phyloP scores from a whole-genome alignment of 192 early-diverging fungal genomes.

The Coemansia interrupta region DNA sequence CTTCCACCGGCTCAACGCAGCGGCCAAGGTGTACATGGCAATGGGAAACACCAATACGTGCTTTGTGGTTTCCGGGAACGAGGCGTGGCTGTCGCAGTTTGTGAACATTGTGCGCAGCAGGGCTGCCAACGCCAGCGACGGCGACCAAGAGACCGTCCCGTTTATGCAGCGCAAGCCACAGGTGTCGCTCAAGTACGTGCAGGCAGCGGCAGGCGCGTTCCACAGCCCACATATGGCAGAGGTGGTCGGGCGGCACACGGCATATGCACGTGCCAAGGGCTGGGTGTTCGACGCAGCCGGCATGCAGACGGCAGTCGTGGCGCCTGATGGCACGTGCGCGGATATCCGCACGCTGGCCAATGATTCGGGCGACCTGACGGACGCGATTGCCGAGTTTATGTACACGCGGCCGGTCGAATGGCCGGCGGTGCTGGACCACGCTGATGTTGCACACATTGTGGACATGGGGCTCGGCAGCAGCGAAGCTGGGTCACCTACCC shows the following conservation, averaged over 20 bases:
- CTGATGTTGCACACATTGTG: conserved; percentile 66
- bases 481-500: background rate
- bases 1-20: conserved; percentile 54
- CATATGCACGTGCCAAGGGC: conserved; percentile 64
- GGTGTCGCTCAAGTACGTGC: conserved; percentile 76
- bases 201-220: conserved; percentile 72
- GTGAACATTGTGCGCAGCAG: conserved; percentile 74
- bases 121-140: conserved; percentile 61
- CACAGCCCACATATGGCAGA: conserved; percentile 72
- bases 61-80: conserved; percentile 76
- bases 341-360: conserved; percentile 10
- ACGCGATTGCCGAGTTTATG: conserved; percentile 22
- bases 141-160: conserved; percentile 82
- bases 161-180: conserved; percentile 78
- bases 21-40: conserved; percentile 63
- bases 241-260: conserved; percentile 57
- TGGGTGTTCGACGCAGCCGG: conserved; percentile 58
- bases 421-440: conserved; percentile 22
- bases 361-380: conserved; percentile 10
- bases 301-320: conserved; percentile 64
- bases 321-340: conserved; percentile 62
- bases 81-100: conserved; percentile 76
- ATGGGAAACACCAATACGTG: conserved; percentile 74
- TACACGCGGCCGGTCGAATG: conserved; percentile 29
- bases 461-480: conserved; percentile 81